These are phyloP conservation scores for Diaporthe amygdali DNA, from an alignment of 2,329 filamentous ascomycete species.

Conservation along the genomic window DNA sequence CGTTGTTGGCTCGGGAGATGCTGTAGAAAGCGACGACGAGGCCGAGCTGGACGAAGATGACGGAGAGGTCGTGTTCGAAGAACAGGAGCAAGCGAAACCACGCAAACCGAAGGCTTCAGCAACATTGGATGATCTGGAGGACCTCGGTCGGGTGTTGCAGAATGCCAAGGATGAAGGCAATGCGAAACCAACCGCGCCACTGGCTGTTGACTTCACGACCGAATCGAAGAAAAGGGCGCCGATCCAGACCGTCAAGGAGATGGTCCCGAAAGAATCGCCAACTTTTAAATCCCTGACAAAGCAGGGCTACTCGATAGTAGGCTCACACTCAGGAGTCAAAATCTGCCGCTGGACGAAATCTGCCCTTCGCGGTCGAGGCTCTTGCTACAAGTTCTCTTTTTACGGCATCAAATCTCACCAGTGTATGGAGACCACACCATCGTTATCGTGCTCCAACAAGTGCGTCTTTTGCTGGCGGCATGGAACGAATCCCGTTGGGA, in stretches of 20 bases:
- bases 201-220: constrained; percentile 84
- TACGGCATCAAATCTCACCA: constrained; percentile 96
- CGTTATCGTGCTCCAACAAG: constrained; percentile 95
- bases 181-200: constrained; percentile 46
- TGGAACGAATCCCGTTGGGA: constrained; percentile 95
- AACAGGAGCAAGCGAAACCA: constrained; percentile 48
- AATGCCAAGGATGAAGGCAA: constrained; percentile 45
- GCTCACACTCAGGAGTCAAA: constrained; percentile 94
- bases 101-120: constrained; percentile 48
- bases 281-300: constrained; percentile 91
- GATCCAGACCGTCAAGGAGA: constrained; percentile 72
- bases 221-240: constrained; percentile 52
- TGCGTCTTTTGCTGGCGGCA: constrained; percentile 99
- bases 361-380: constrained; percentile 87
- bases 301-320: constrained; percentile 94
- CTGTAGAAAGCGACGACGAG: constrained; percentile 84
- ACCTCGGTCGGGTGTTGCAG: constrained; percentile 72
- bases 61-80: constrained; percentile 56
- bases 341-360: constrained; percentile 99
- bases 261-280: constrained; percentile 91
- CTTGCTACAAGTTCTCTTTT: constrained; percentile 97
- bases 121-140: constrained; percentile 80
- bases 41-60: constrained; percentile 64
- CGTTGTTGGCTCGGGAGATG: constrained; percentile 80
- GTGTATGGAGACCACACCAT: constrained; percentile 98